These are phyloP conservation scores for Xylariaceae sp. DNA, from an alignment of 2,329 filamentous ascomycete genomes.

Conservation along the genomic window DNA sequence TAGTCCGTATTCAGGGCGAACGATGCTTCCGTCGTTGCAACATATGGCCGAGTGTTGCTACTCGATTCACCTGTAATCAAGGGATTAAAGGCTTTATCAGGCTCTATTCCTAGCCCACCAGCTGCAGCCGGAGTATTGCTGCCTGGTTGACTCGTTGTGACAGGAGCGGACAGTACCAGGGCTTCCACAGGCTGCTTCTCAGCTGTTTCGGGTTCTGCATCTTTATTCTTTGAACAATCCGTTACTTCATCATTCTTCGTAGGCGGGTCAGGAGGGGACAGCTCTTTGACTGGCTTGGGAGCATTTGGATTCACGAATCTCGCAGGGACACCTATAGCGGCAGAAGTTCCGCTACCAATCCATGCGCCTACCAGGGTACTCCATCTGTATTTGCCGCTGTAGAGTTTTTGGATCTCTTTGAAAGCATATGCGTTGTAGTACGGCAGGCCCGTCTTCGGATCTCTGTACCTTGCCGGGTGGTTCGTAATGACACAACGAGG, in stretches of 20 bases:
- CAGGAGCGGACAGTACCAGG: not conserved
- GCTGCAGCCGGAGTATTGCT: not conserved
- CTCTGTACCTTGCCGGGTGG: constrained; percentile 79
- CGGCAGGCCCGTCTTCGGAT: constrained; percentile 82
- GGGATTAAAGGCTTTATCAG: not conserved
- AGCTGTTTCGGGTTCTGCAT: not conserved
- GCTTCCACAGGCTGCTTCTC: not conserved
- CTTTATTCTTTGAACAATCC: constrained; percentile 16
- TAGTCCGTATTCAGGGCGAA: constrained; percentile 14
- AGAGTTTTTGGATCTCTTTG: constrained; percentile 77
- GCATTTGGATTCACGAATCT: constrained; percentile 65
- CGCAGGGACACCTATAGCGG: constrained; percentile 79
- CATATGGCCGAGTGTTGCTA: not conserved
- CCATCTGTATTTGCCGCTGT: constrained; percentile 79
- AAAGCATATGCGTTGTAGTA: constrained; percentile 84
- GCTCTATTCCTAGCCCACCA: not conserved
- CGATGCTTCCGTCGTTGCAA: constrained; percentile 22
- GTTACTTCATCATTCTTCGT: constrained; percentile 5
- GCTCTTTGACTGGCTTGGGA: constrained; percentile 39
- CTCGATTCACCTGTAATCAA: not conserved
- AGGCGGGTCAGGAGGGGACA: constrained; percentile 22
- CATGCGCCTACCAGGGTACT: constrained; percentile 82
- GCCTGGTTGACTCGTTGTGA: not conserved
- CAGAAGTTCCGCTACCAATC: constrained; percentile 70
- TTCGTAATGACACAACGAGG: constrained; percentile 83